These are phyloP conservation scores for Saccharomyces eubayanus DNA, from an alignment of 805 yeast genomes.

Conservation along the genomic window DNA sequence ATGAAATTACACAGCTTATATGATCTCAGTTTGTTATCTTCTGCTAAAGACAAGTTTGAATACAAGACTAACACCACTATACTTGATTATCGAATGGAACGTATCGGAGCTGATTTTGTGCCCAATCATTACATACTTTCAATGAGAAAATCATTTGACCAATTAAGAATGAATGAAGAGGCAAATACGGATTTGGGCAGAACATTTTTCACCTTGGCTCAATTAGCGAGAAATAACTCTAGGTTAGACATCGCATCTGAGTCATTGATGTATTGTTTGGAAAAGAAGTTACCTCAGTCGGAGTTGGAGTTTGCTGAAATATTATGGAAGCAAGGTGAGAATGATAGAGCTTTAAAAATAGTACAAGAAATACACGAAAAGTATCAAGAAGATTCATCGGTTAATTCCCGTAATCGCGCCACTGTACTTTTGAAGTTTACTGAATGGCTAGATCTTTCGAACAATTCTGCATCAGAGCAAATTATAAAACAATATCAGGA, in stretches of 20 bases:
- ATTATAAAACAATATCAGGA: conserved; percentile 61
- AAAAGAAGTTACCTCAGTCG: conserved; percentile 35
- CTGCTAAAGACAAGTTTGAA: conserved; percentile 10
- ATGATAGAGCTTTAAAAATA: conserved; percentile 68
- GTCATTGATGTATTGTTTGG: conserved; percentile 45
- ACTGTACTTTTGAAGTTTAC: conserved; percentile 67
- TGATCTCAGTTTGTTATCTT: conserved; percentile 42
- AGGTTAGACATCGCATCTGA: conserved; percentile 67
- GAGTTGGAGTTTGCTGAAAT: conserved; percentile 73
- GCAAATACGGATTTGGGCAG: conserved; percentile 34
- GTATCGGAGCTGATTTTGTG: conserved; percentile 46
- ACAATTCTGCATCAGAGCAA: conserved; percentile 67
- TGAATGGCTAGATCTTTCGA: conserved; percentile 80
- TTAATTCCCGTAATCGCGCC: conserved; percentile 26
- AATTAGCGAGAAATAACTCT: conserved; percentile 56
- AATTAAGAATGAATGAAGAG: conserved; percentile 17
- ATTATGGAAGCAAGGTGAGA: conserved; percentile 85
- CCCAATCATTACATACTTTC: conserved; percentile 53
- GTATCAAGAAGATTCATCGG: conserved; percentile 8
- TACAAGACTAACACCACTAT: conserved; percentile 10
- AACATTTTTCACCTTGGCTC: conserved; percentile 52
- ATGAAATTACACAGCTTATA: conserved; percentile 52
- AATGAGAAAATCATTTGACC: conserved; percentile 45
- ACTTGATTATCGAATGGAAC: conserved; percentile 22
- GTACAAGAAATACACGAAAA: conserved; percentile 33